These are phyloP conservation scores for Trichoderma pleuroti DNA, from an alignment of 2,329 filamentous ascomycete genomes.

Conservation along the genomic window DNA sequence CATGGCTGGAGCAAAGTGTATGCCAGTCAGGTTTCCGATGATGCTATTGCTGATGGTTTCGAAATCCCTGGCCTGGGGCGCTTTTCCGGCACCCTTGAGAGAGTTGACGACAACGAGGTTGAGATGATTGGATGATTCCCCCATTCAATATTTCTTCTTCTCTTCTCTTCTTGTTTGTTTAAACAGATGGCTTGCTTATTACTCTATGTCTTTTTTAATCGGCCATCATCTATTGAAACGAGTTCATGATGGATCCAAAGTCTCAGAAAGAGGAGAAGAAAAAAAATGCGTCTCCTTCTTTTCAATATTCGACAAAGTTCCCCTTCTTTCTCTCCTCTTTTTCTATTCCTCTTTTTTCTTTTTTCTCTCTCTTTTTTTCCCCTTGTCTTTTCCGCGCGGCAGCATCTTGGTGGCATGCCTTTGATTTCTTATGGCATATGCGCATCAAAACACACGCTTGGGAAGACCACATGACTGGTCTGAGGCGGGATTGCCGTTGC, in stretches of 20 bases:
- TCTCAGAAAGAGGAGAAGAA: not conserved
- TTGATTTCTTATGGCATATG: not conserved
- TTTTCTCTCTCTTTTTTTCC: not conserved
- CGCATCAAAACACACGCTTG: not conserved
- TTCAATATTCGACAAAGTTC: not conserved
- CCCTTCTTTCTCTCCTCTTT: not conserved
- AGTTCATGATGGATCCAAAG: not conserved
- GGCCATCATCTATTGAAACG: not conserved
- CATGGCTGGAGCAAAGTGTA: constrained; percentile 40
- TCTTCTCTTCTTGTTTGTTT: not conserved
- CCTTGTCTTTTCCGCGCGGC: not conserved
- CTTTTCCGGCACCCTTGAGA: constrained; percentile 37
- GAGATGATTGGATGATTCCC: not conserved
- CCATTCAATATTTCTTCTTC: not conserved
- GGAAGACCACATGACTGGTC: not conserved
- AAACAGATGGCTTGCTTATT: not conserved
- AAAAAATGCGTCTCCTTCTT: not conserved
- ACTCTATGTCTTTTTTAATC: not conserved
- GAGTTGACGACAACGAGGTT: not conserved
- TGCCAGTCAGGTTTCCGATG: constrained; percentile 27
- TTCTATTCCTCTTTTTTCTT: not conserved
- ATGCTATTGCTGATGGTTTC: constrained; percentile 37
- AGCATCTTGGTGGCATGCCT: not conserved
- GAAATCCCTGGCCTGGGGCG: constrained; percentile 36
- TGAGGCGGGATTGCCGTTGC: not conserved